A percentile compares a stretch with the other conserved stretches of the same genome.
These are phyloP conservation scores for Erodium chrysanthum DNA, from an alignment of 441 rosid species.

Conservation along the genomic window DNA sequence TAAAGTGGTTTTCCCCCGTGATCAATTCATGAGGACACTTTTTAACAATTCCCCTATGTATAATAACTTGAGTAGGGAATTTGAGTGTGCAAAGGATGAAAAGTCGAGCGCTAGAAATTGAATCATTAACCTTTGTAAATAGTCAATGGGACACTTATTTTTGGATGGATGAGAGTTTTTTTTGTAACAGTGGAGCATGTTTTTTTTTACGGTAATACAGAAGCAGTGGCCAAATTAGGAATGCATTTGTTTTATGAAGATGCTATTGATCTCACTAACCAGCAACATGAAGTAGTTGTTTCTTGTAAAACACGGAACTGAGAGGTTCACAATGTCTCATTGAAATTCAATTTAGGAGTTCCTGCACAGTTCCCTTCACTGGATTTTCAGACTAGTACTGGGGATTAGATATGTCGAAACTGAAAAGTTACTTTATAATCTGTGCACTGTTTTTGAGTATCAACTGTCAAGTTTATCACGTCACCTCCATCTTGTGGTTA, in stretches of 20 bases:
- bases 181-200: background rate
- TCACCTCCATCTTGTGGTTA: constrained; percentile 7
- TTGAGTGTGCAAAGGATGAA: too few species aligned
- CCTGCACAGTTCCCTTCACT: background rate
- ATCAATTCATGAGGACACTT: too few species aligned
- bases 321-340: background rate
- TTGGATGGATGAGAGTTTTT: too few species aligned
- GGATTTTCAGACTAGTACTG: background rate
- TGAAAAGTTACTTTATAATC: background rate
- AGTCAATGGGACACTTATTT: too few species aligned
- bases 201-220: background rate
- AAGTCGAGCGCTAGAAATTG: too few species aligned
- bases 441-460: background rate
- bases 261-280: background rate
- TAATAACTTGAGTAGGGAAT: too few species aligned
- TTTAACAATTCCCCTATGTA: too few species aligned
- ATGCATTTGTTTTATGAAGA: background rate
- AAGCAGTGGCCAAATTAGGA: background rate
- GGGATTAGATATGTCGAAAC: background rate
- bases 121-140: too few species aligned
- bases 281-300: background rate
- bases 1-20: too few species aligned
- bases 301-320: background rate
- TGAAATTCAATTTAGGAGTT: background rate
- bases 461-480: constrained; percentile 1